These are phyloP conservation scores for Ceriops zippeliana DNA, from an alignment of 345 rosid species.

Conservation along the genomic window DNA sequence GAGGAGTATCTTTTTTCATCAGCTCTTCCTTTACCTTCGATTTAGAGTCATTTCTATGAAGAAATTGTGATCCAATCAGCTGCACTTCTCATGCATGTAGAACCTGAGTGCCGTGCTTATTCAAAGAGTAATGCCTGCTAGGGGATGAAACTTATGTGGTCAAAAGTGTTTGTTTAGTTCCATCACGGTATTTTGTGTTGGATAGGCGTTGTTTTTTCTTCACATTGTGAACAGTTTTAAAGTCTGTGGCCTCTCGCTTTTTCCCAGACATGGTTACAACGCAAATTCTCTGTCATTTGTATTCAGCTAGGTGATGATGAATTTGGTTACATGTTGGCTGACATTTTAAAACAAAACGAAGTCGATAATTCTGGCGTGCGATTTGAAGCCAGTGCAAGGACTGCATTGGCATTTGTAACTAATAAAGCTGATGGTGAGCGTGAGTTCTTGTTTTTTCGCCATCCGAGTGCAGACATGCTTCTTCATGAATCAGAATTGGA, in stretches of 20 bases:
- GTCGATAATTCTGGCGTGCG: constrained; percentile 81
- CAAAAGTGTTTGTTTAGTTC: too few relatives aligned
- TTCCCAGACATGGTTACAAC: not conserved
- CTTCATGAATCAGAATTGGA: constrained; percentile 82
- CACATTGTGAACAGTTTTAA: not conserved
- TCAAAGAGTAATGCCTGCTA: too few relatives aligned
- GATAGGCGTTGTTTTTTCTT: not conserved
- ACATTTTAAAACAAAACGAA: constrained; percentile 67
- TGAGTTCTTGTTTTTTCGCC: constrained; percentile 91
- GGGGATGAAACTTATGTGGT: too few relatives aligned
- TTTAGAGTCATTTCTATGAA: not conserved
- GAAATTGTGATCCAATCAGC: not conserved
- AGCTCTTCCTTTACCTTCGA: not conserved
- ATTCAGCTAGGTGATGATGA: constrained; percentile 84
- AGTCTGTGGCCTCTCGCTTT: not conserved
- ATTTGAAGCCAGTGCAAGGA: constrained; percentile 71
- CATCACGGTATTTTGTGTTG: too few relatives aligned
- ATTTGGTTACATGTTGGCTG: constrained; percentile 88
- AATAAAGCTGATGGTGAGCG: constrained; percentile 91
- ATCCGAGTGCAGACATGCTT: constrained; percentile 99
- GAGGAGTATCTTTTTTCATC: not conserved
- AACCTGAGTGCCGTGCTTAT: too few relatives aligned
- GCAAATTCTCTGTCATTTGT: constrained; percentile 6
- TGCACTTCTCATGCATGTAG: too few relatives aligned
- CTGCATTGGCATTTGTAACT: constrained; percentile 93